Percentiles rank a stretch among this genome's conserved stretches.
These are phyloP conservation scores for Talaromyces sp. DNA, from an alignment of 2,329 filamentous ascomycete genomes.

Conservation along the genomic window DNA sequence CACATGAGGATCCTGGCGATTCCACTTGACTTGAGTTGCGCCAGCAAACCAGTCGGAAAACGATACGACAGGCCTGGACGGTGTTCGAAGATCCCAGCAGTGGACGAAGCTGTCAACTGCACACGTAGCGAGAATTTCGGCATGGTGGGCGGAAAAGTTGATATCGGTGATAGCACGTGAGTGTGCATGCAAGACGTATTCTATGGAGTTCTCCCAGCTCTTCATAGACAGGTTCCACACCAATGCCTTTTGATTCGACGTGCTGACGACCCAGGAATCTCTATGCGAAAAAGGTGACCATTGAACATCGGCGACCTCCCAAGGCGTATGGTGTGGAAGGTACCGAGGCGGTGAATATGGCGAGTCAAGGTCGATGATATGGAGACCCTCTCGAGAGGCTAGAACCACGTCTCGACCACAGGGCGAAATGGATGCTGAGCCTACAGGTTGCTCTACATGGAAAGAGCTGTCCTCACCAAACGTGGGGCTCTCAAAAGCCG, in stretches of 20 bases:
- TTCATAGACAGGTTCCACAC: slow-evolving; percentile 85
- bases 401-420: slow-evolving; percentile 86
- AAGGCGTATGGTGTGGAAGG: slow-evolving; percentile 81
- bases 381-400: slow-evolving; percentile 82
- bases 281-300: slow-evolving; percentile 91
- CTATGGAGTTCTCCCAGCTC: slow-evolving; percentile 71
- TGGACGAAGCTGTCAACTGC: slow-evolving; percentile 91
- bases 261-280: slow-evolving; percentile 91
- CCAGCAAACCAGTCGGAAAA: slow-evolving; percentile 94
- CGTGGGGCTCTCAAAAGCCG: slow-evolving; percentile 77
- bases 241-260: slow-evolving; percentile 88
- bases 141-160: slow-evolving; percentile 91
- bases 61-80: slow-evolving; percentile 68
- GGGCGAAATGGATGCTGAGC: slow-evolving; percentile 88
- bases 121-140: slow-evolving; percentile 83
- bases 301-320: slow-evolving; percentile 93
- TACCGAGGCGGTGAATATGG: slow-evolving; percentile 83
- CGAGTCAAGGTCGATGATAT: slow-evolving; percentile 88
- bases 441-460: slow-evolving; percentile 73
- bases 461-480: slow-evolving; percentile 84
- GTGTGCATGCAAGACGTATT: slow-evolving; percentile 82
- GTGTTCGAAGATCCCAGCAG: slow-evolving; percentile 80
- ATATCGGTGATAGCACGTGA: slow-evolving; percentile 90
- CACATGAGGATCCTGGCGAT: slow-evolving; percentile 78
- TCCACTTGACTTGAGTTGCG: slow-evolving; percentile 94